Percentiles rank a stretch among this genome's conserved stretches.
Evolutionary conservation across 805 yeast genomes (phyloP).

Genomic region (Pichia membranifaciens): DNA sequence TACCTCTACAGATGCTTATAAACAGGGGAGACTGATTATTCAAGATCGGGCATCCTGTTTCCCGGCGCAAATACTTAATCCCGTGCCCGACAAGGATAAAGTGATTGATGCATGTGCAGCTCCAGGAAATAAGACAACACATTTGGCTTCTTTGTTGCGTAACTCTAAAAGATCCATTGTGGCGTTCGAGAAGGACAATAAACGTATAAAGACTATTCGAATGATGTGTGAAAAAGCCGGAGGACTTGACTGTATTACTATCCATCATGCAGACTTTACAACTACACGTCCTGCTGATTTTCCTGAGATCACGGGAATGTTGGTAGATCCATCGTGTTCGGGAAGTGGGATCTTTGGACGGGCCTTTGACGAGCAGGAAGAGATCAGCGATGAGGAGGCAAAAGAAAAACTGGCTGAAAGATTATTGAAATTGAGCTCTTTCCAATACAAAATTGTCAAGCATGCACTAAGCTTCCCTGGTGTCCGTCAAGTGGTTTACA

Average conservation of each 20-base stretch:
- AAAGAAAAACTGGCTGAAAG: constrained; percentile 44
- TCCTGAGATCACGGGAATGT: constrained; percentile 64
- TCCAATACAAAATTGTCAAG: constrained; percentile 81
- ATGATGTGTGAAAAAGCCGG: constrained; percentile 81
- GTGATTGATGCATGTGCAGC: constrained; percentile 96
- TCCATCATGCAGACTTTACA: constrained; percentile 57
- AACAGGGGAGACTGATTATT: constrained; percentile 72
- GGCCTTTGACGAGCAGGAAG: constrained; percentile 46
- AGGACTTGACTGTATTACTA: constrained; percentile 38
- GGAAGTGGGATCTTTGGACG: constrained; percentile 98
- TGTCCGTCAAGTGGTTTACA: constrained; percentile 76
- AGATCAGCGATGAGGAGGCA: constrained; percentile 37
- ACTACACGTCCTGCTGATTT: constrained; percentile 51
- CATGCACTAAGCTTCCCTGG: constrained; percentile 82
- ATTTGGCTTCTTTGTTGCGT: constrained; percentile 62
- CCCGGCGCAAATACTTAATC: constrained; percentile 79
- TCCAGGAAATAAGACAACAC: constrained; percentile 97
- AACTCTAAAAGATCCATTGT: constrained; percentile 42
- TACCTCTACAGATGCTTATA: constrained; percentile 62
- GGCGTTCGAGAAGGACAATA: constrained; percentile 85
- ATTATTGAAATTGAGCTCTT: constrained; percentile 68
- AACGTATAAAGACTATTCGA: constrained; percentile 61
- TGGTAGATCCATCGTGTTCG: constrained; percentile 96
- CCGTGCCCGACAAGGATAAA: constrained; percentile 45
- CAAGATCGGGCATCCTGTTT: constrained; percentile 97